These are phyloP conservation scores for Penicillium sp. DNA, from an alignment of 2,329 filamentous ascomycete species.

Conservation along the genomic window DNA sequence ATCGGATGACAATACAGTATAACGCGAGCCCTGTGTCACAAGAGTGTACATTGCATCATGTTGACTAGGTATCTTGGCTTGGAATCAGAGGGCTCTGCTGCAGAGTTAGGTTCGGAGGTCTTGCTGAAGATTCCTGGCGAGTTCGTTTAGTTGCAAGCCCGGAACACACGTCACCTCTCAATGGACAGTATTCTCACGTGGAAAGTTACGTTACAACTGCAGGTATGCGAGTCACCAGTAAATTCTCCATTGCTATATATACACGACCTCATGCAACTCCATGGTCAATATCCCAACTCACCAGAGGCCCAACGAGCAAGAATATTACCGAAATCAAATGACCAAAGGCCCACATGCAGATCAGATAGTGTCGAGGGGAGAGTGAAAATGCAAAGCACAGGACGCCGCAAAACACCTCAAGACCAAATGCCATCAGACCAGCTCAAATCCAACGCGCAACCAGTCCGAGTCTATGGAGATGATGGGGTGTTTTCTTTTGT, in stretches of 20 bases:
- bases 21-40: too few species aligned
- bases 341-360: conserved; percentile 16
- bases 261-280: conserved; percentile 14
- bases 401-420: conserved; percentile 26
- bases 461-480: conserved; percentile 21
- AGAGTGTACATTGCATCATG: too few species aligned
- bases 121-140: too few species aligned
- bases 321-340: conserved; percentile 1
- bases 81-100: too few species aligned
- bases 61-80: too few species aligned
- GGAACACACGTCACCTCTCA: too few species aligned
- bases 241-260: conserved; percentile 16
- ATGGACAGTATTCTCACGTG: too few species aligned
- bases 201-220: background rate
- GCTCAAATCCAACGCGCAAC: conserved; percentile 15
- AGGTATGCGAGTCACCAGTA: background rate
- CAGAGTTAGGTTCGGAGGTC: too few species aligned
- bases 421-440: conserved; percentile 25
- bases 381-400: conserved; percentile 27
- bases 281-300: background rate
- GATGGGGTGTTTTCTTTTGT: conserved; percentile 6
- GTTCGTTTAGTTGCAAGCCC: too few species aligned
- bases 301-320: conserved; percentile 3
- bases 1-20: too few species aligned
- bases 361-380: conserved; percentile 29